A percentile compares a stretch with the other conserved stretches of the same genome.
phyloP scores from a whole-genome alignment of 441 rosid species.

The Pelargonium fulgidum region DNA sequence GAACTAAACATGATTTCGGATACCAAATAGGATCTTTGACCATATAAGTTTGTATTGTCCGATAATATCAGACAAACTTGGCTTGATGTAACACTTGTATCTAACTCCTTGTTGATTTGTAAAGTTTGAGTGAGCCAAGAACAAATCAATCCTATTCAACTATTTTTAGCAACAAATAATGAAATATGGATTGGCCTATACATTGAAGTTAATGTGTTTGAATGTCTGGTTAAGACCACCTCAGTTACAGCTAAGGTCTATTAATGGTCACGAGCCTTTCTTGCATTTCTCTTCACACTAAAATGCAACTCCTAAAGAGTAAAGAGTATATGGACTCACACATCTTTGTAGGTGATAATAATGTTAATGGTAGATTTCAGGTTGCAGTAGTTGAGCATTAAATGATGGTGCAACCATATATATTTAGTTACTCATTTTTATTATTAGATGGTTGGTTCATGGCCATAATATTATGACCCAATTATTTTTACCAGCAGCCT shows the following conservation, averaged over 20 bases:
- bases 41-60: too few relatives aligned
- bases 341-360: background rate
- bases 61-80: background rate
- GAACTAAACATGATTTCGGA: too few relatives aligned
- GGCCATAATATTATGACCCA: too few relatives aligned
- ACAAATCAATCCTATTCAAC: background rate
- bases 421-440: too few relatives aligned
- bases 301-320: background rate
- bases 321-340: background rate
- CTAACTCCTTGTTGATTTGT: background rate
- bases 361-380: background rate
- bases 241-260: background rate
- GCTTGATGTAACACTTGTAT: background rate
- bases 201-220: background rate
- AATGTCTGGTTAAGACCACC: background rate
- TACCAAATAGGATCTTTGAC: too few relatives aligned
- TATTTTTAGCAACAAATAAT: background rate
- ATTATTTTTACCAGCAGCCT: too few relatives aligned
- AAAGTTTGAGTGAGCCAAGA: background rate
- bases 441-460: too few relatives aligned
- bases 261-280: background rate
- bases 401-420: too few relatives aligned
- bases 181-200: background rate
- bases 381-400: too few relatives aligned
- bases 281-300: background rate